These are phyloP conservation scores for Jaltomata sinuosa DNA, from an alignment of 257 asterid species.

Conservation along the genomic window DNA sequence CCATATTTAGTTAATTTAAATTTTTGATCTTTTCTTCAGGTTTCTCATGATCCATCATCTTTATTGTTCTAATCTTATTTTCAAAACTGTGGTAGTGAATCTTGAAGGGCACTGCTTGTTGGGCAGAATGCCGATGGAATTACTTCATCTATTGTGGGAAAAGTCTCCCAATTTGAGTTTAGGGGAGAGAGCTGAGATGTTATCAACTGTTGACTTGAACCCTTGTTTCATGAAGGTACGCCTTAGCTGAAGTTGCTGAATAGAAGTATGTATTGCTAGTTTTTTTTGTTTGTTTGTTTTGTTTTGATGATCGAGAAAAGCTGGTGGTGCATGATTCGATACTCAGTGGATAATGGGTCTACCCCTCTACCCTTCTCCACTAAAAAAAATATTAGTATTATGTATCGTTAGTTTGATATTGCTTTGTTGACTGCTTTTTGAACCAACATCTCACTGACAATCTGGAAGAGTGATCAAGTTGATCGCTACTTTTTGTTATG, in stretches of 20 bases:
- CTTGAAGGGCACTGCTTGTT: slow-evolving; percentile 65
- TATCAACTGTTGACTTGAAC: slow-evolving; percentile 71
- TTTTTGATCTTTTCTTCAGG: not conserved
- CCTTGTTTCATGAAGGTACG: slow-evolving; percentile 76
- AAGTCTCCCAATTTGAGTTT: slow-evolving; percentile 63
- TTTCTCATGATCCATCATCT: not conserved
- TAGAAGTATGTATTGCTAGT: not conserved
- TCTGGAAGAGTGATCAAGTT: not conserved
- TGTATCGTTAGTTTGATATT: not conserved
- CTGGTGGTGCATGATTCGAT: not conserved
- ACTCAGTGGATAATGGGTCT: not conserved
- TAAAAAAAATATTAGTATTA: not conserved
- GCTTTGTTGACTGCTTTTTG: not conserved
- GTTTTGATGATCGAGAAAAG: not conserved
- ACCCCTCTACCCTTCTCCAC: not conserved
- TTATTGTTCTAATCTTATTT: slow-evolving; percentile 11
- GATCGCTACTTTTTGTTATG: not conserved
- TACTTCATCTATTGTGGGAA: slow-evolving; percentile 74
- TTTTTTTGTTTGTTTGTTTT: not conserved
- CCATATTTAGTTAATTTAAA: not conserved
- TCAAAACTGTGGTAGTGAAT: slow-evolving; percentile 42
- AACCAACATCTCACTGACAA: not conserved
- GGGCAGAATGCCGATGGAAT: slow-evolving; percentile 86
- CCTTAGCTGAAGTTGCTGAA: not conserved
- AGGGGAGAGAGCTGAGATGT: slow-evolving; percentile 88